These are phyloP conservation scores for Fagus sylvatica DNA, from an alignment of 306 rosid species.

Conservation along the genomic window DNA sequence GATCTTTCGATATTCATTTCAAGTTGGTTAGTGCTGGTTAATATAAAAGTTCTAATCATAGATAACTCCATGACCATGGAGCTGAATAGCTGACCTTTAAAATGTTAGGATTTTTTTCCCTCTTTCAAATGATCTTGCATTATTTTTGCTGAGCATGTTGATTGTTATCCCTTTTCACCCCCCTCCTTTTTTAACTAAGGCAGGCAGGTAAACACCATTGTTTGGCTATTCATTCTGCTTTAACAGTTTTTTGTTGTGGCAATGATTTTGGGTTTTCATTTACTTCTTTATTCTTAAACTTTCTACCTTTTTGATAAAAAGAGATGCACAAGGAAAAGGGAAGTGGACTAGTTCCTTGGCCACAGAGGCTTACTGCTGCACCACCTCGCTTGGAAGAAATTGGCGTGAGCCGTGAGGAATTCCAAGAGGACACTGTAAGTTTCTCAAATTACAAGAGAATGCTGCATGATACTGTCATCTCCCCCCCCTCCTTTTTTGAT, in stretches of 20 bases:
- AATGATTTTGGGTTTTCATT: not conserved
- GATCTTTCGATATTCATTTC: too few species aligned
- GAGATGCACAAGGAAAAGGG: slow-evolving; percentile 55
- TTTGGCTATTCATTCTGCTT: not conserved
- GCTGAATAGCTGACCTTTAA: too few species aligned
- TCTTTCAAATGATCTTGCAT: too few species aligned
- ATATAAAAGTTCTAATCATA: too few species aligned
- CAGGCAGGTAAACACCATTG: not conserved
- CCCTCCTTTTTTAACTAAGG: not conserved
- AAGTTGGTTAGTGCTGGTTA: too few species aligned
- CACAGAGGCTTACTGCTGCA: slow-evolving; percentile 52
- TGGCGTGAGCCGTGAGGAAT: slow-evolving; percentile 51
- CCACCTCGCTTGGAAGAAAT: slow-evolving; percentile 60
- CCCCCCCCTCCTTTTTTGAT: not conserved
- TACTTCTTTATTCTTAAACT: slow-evolving; percentile 9
- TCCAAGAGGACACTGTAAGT: slow-evolving; percentile 56
- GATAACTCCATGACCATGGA: too few species aligned
- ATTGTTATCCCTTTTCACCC: not conserved
- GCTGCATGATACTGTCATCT: not conserved
- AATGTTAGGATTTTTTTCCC: too few species aligned
- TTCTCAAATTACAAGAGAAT: slow-evolving; percentile 17
- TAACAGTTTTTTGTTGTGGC: not conserved
- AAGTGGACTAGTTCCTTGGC: slow-evolving; percentile 56
- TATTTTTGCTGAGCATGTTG: not conserved
- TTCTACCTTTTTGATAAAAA: slow-evolving; percentile 4